phyloP scores from a whole-genome alignment of 1,284 basidiomycete species.

The Polyporus tsugae region DNA sequence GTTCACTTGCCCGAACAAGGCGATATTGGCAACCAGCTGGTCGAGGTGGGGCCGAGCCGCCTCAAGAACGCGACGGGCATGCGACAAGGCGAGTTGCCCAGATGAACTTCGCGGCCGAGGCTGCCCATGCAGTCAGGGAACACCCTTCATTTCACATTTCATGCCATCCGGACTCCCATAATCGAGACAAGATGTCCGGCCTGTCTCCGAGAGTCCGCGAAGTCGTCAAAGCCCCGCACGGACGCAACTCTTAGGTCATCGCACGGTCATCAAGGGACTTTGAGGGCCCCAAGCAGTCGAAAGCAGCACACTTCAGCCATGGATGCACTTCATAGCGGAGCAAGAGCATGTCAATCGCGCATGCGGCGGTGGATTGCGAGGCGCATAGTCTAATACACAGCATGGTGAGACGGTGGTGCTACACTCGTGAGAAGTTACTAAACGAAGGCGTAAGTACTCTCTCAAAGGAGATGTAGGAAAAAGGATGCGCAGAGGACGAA shows the following conservation, averaged over 20 bases:
- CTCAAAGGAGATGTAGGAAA: conserved; percentile 14
- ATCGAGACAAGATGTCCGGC: background rate
- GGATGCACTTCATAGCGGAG: conserved; percentile 1
- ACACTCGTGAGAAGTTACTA: conserved; percentile 24
- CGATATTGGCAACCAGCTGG: background rate
- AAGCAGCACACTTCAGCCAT: background rate
- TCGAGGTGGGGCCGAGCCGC: conserved; percentile 1
- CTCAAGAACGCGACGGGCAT: background rate
- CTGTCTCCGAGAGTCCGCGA: background rate
- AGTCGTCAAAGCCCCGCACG: background rate
- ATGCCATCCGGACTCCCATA: background rate
- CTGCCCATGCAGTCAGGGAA: background rate
- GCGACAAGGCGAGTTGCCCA: background rate
- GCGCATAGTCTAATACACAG: conserved; percentile 20
- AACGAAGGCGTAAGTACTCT: conserved; percentile 21
- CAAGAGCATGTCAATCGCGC: conserved; percentile 12
- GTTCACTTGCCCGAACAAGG: conserved; percentile 4
- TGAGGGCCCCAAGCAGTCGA: background rate
- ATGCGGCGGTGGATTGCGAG: conserved; percentile 1
- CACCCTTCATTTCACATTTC: background rate
- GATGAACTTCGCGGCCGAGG: background rate
- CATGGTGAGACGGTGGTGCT: conserved; percentile 15
- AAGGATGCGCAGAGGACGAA: conserved; percentile 4
- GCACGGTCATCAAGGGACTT: background rate
- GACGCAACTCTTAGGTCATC: background rate